Evolutionary conservation across 306 rosid genomes (phyloP), one percentile per base, ranked within the genome.

Genomic region (Ochetophila trinervis): DNA sequence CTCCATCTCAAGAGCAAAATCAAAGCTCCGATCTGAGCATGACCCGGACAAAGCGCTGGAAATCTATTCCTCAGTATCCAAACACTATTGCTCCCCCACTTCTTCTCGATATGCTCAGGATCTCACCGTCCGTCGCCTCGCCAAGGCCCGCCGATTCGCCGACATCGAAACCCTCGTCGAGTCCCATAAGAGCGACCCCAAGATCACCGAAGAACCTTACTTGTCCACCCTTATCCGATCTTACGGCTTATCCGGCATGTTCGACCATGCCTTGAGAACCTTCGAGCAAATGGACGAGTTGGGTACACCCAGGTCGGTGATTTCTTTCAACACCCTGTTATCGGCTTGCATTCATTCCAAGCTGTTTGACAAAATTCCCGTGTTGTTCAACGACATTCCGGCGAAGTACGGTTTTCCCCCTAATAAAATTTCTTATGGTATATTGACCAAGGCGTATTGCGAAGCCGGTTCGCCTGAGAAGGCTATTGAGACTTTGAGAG

Each of bases 11-110:
- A 69, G 60, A 65, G 91, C 85, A 5, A 88, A 81, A 62, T 69
- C 70, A 4, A 78, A 74, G 72, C 87, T 88, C 44, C 83, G 85
- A 24, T 56, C 58, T 52, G 87, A 83, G 74, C 27, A 76, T 45
- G 87, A 88, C 65, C 95, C 85, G 0, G 88, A 83, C 78, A 83
- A 81, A 71, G 95, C 91, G 47, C 59, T 88, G 17, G 60, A 80
- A 55, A 78, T 85, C 65, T 85, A 77, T 82, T 72, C 87, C 60
- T 88, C 91, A 1, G 72, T 85, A 24, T 74, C 85, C 64, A 62
- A 64, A 34, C 62, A 69, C 75, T 69, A 68, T 69, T 16, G 80
- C 37, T 80, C 95, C 53, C 87, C 84, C 14, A 53, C 73, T 53
- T 63, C 78, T 48, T 83, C 87, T 44, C 88, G 88, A 75, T 79